Evolutionary conservation across 495 filamentous ascomycete genomes (phyloP).

Genomic region (Sabuloglossum arenarium): DNA sequence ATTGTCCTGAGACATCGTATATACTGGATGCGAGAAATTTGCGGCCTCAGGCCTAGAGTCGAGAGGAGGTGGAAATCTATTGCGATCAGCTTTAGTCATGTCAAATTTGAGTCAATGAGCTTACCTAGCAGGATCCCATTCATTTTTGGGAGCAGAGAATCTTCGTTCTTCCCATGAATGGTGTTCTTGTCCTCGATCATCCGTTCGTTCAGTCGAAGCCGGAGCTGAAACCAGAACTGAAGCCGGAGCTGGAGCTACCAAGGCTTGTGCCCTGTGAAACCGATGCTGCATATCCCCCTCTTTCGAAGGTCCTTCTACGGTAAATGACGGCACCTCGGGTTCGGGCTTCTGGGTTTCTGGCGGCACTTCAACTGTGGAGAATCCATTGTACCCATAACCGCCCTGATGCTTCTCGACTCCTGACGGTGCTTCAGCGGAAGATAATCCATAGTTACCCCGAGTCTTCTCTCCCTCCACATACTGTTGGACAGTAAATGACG

Average conservation of each 20-base stretch:
- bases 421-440: conserved; percentile 8
- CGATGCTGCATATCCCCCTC: background rate
- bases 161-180: conserved; percentile 21
- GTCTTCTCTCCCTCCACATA: conserved; percentile 20
- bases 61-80: conserved; percentile 50
- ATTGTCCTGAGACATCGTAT: conserved; percentile 53
- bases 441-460: conserved; percentile 12
- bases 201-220: background rate
- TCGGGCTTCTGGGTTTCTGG: no score
- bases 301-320: conserved; percentile 7
- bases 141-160: conserved; percentile 27
- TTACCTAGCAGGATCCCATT: conserved; percentile 51
- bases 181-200: conserved; percentile 12
- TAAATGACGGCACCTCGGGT: background rate
- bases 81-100: conserved; percentile 9
- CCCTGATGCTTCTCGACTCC: no score
- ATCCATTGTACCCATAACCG: no score
- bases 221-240: no score
- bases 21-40: conserved; percentile 49
- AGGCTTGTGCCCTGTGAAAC: background rate
- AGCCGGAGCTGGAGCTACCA: background rate
- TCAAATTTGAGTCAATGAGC: conserved; percentile 4
- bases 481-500: conserved; percentile 16
- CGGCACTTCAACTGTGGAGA: no score
- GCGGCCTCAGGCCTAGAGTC: conserved; percentile 58